These are phyloP conservation scores for Curvularia spicifera DNA, from an alignment of 2,329 filamentous ascomycete genomes.

Conservation along the genomic window DNA sequence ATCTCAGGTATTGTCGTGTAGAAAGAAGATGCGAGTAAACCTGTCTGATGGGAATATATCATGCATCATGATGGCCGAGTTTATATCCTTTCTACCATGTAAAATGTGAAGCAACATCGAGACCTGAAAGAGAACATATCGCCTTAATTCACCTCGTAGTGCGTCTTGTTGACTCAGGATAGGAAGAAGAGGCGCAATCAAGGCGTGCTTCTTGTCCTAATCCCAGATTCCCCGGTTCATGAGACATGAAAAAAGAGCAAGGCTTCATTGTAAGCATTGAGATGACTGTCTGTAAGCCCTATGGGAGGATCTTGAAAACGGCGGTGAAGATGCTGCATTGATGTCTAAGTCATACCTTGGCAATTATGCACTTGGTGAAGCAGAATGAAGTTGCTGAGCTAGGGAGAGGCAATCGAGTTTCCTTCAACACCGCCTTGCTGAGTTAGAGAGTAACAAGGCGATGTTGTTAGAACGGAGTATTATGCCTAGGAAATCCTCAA, in stretches of 20 bases:
- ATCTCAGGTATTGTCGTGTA: neutral
- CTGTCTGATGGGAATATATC: neutral
- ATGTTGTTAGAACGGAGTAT: too few species aligned
- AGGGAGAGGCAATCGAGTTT: neutral
- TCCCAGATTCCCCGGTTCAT: neutral
- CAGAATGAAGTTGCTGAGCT: neutral
- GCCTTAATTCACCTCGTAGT: neutral
- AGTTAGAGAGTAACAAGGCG: neutral
- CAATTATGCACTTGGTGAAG: neutral
- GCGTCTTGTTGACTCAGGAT: neutral
- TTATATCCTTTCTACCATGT: neutral
- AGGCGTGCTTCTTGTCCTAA: neutral
- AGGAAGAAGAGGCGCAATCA: neutral
- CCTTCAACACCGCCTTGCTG: neutral
- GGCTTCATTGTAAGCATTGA: constrained; percentile 10
- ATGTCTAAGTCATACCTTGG: constrained; percentile 4
- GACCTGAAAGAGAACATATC: neutral
- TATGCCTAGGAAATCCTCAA: neutral
- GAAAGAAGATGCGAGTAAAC: neutral
- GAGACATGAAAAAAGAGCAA: neutral
- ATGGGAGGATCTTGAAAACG: neutral
- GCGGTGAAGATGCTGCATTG: neutral
- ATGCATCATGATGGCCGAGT: neutral
- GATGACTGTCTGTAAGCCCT: neutral
- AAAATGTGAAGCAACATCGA: neutral